These are phyloP conservation scores for Ceratocystis papillata DNA, from an alignment of 2,329 filamentous ascomycete species.

Conservation along the genomic window DNA sequence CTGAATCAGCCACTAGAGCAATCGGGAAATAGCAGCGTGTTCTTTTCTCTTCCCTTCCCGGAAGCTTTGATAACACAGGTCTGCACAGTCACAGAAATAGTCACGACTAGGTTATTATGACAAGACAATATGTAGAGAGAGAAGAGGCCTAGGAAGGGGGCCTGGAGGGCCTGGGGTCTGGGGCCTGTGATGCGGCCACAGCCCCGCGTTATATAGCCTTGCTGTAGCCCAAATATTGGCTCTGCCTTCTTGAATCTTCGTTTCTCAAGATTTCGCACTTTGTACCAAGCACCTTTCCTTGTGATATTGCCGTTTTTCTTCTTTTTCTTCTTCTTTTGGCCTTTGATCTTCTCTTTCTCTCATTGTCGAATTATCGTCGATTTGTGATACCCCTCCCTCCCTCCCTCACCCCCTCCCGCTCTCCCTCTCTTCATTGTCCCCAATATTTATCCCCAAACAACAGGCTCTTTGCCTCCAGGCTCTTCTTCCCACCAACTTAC, in stretches of 20 bases:
- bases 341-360: not conserved
- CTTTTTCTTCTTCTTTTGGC: not conserved
- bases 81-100: slow-evolving; percentile 8
- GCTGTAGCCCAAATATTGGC: not conserved
- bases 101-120: not conserved
- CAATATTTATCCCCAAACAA: not conserved
- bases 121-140: too few relatives aligned
- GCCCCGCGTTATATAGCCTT: slow-evolving; percentile 4
- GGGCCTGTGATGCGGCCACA: not conserved
- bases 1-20: not conserved
- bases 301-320: not conserved
- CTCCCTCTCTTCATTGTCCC: not conserved
- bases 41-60: not conserved
- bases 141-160: not conserved
- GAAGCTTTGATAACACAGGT: not conserved
- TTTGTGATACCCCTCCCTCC: not conserved
- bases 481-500: not conserved
- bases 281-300: not conserved
- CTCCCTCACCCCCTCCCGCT: not conserved
- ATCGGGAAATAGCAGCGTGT: slow-evolving; percentile 3
- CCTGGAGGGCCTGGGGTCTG: not conserved
- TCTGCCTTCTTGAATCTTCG: not conserved
- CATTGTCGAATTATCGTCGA: not conserved
- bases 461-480: not conserved
- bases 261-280: slow-evolving; percentile 3